Evolutionary conservation across 1,139 yeast genomes (phyloP), one percentile per base, ranked within the genome.

Genomic region (Pichia norvegensis): DNA sequence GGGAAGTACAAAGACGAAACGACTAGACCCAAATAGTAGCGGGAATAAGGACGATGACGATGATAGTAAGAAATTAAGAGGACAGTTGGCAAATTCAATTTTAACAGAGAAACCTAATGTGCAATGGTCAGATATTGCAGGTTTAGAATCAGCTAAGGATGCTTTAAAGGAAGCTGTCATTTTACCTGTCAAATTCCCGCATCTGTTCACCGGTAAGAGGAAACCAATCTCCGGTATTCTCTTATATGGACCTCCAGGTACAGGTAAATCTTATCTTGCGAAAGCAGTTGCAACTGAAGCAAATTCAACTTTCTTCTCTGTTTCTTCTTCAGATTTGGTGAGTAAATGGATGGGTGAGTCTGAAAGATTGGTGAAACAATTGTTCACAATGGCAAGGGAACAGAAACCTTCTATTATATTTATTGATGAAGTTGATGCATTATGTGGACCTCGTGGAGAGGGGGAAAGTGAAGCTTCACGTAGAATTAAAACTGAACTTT

Each of bases 331-430:
- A 11, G 97, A 92, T 64, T 74, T 92, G 59, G 97, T 94, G 4
- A 83, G 95, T 53, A 94, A 92, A 65, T 92, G 97, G 97, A 90
- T 92, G 97, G 99, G 99, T 56, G 98, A 92, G 63, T 81, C 92
- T 27, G 97, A 92, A 66, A 79, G 97, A 67, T 76, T 92, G 50
- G 98, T 92, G 29, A 90, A 90, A 62, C 97, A 92, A 62, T 71
- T 92, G 54, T 92, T 92, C 66, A 78, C 85, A 38, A 86, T 92
- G 95, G 99, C 99, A 2, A 73, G 97, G 54, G 98, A 92, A 63
- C 85, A 82, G 60, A 88, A 87, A 59, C 98, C 98, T 0, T 80
- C 95, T 0, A 94, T 92, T 57, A 92, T 92, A 46, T 92, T 92
- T 65, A 92, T 92, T 48, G 99, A 92, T 67, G 99, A 92, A 66